Evolutionary conservation across 495 filamentous ascomycete species (phyloP).

Genomic region (Aspergillus carlsbadensis): DNA sequence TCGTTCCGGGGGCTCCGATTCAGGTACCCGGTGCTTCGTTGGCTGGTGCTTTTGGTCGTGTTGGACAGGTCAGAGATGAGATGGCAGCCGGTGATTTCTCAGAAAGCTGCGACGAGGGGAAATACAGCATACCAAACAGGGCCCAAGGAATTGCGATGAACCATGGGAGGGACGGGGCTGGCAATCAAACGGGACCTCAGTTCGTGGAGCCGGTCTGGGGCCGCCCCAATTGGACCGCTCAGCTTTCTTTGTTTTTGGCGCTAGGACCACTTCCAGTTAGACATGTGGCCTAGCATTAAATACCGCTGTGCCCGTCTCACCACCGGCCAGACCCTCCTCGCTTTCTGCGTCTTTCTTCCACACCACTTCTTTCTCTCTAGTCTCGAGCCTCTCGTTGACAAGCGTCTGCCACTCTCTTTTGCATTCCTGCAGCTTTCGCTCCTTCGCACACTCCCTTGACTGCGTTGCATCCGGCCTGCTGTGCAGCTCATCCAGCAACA

Average conservation of each 20-base stretch:
- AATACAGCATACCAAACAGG: background rate
- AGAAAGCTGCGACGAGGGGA: too few species aligned
- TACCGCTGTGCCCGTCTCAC: conserved; percentile 15
- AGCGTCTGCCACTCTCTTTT: conserved; percentile 15
- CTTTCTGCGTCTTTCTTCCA: conserved; percentile 11
- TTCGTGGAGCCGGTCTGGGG: conserved; percentile 11
- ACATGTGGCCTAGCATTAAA: conserved; percentile 13
- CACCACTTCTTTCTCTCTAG: conserved; percentile 5
- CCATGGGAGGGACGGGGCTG: background rate
- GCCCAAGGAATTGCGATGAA: background rate
- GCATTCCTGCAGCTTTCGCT: conserved; percentile 18
- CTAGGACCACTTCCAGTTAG: background rate
- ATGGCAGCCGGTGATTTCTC: conserved; percentile 4
- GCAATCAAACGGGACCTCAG: background rate
- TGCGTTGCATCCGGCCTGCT: conserved; percentile 28
- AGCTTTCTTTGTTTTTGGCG: background rate
- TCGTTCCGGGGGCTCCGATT: conserved; percentile 4
- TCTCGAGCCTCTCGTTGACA: conserved; percentile 15
- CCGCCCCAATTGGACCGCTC: background rate
- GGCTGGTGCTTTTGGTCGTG: background rate
- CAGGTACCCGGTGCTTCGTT: background rate
- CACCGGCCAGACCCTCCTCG: conserved; percentile 5
- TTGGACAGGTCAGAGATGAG: conserved; percentile 16
- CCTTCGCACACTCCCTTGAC: conserved; percentile 19
- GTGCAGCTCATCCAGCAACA: conserved; percentile 33